A percentile compares a stretch with the other conserved stretches of the same genome.
phyloP scores from a whole-genome alignment of 352 stramenopile species.

The Peronospora destructor region DNA sequence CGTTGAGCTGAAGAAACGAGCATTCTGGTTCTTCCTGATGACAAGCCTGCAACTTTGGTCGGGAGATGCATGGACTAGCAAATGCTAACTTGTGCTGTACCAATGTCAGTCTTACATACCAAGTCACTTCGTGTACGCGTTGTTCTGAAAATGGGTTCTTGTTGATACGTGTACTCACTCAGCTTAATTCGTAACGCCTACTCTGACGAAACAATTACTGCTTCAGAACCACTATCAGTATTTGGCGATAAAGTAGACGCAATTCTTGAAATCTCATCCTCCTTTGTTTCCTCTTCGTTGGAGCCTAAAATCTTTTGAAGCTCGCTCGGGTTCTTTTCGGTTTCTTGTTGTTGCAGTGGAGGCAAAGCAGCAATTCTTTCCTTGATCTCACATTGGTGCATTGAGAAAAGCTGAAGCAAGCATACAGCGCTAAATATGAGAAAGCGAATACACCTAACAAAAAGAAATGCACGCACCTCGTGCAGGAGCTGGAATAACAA shows the following conservation, averaged over 20 bases:
- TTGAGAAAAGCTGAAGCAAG: constrained; percentile 38
- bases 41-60: not conserved
- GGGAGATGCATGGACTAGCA: not conserved
- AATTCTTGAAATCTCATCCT: constrained; percentile 14
- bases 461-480: constrained; percentile 32
- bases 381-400: constrained; percentile 40
- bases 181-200: constrained; percentile 2
- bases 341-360: constrained; percentile 30
- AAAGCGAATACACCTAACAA: not conserved
- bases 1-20: constrained; percentile 33
- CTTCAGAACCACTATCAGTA: constrained; percentile 2
- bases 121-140: not conserved
- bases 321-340: constrained; percentile 35
- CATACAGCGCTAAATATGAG: not conserved
- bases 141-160: not conserved
- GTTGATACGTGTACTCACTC: not conserved
- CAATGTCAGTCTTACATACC: not conserved
- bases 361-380: constrained; percentile 11
- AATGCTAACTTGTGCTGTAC: not conserved
- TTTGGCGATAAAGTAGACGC: constrained; percentile 4
- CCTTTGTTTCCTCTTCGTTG: constrained; percentile 59
- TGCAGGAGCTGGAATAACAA: constrained; percentile 62
- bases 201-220: constrained; percentile 2
- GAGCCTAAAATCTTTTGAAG: constrained; percentile 49
- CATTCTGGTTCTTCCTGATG: constrained; percentile 4